A percentile compares a stretch with the other conserved stretches of the same genome.
These are phyloP conservation scores for Backusella circina DNA, from an alignment of 192 early-diverging fungal species.

Conservation along the genomic window DNA sequence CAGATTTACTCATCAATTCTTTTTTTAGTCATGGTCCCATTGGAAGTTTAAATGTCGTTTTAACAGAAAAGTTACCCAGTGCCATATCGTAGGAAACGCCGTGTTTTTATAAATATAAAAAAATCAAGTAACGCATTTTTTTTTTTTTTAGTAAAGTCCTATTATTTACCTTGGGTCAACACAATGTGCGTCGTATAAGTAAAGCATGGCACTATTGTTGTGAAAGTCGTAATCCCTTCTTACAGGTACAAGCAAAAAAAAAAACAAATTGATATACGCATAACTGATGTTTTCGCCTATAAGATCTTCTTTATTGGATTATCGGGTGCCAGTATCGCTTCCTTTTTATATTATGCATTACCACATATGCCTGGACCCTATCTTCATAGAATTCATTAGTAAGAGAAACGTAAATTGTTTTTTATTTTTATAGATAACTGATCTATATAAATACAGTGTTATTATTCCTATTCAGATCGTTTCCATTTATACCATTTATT, in stretches of 20 bases:
- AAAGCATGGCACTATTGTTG: conserved; percentile 22
- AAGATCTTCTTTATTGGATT: conserved; percentile 34
- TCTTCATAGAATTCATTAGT: conserved; percentile 31
- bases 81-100: conserved; percentile 8
- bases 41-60: conserved; percentile 14
- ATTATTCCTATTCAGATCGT: conserved; percentile 39
- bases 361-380: conserved; percentile 34
- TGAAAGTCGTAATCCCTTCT: conserved; percentile 34
- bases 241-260: conserved; percentile 15
- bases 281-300: neutral
- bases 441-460: conserved; percentile 18
- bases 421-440: neutral
- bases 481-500: conserved; percentile 43
- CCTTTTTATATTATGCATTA: conserved; percentile 24
- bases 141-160: neutral
- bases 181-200: neutral
- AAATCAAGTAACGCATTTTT: neutral
- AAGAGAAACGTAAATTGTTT: neutral
- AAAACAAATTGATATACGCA: neutral
- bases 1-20: neutral
- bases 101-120: neutral
- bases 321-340: conserved; percentile 14
- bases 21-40: conserved; percentile 22
- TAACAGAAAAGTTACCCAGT: conserved; percentile 13
- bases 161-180: conserved; percentile 14